A percentile compares a stretch with the other conserved stretches of the same genome.
Evolutionary conservation across 441 rosid genomes (phyloP).

Genomic region (Raphanus hybrid): DNA sequence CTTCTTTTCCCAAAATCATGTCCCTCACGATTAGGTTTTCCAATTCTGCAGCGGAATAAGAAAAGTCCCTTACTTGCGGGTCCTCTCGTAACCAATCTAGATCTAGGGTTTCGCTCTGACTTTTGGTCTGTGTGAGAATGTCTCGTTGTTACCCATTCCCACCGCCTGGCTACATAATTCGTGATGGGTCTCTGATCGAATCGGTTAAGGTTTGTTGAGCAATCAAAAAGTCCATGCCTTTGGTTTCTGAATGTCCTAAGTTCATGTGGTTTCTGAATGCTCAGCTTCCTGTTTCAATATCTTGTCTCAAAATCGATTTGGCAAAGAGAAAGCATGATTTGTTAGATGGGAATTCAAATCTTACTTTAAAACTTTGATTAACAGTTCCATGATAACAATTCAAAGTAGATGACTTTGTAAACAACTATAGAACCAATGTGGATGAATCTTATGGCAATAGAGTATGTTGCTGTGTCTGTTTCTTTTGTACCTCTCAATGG

Average conservation of each 20-base stretch:
- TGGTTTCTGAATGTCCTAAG: conserved; percentile 11
- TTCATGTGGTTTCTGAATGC: conserved; percentile 20
- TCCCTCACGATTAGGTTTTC: background rate
- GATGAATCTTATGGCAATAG: background rate
- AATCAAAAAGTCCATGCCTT: conserved; percentile 26
- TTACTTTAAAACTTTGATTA: conserved; percentile 7
- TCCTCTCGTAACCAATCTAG: conserved; percentile 28
- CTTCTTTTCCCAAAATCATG: background rate
- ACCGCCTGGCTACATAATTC: conserved; percentile 50
- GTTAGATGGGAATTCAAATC: background rate
- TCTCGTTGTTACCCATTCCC: conserved; percentile 70
- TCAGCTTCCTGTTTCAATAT: conserved; percentile 22
- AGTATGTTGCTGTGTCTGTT: background rate
- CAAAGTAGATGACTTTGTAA: background rate
- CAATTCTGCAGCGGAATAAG: background rate
- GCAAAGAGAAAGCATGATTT: background rate
- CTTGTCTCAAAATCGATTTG: background rate
- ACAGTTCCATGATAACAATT: background rate
- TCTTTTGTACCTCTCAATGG: background rate
- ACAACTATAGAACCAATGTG: background rate
- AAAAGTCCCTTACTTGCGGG: conserved; percentile 7
- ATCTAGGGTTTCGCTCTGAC: conserved; percentile 36
- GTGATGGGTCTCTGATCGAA: conserved; percentile 62
- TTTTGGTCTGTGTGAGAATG: conserved; percentile 41
- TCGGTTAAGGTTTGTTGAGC: conserved; percentile 65